These are phyloP conservation scores for Rhizophora apiculata DNA, from an alignment of 345 rosid species.

Conservation along the genomic window DNA sequence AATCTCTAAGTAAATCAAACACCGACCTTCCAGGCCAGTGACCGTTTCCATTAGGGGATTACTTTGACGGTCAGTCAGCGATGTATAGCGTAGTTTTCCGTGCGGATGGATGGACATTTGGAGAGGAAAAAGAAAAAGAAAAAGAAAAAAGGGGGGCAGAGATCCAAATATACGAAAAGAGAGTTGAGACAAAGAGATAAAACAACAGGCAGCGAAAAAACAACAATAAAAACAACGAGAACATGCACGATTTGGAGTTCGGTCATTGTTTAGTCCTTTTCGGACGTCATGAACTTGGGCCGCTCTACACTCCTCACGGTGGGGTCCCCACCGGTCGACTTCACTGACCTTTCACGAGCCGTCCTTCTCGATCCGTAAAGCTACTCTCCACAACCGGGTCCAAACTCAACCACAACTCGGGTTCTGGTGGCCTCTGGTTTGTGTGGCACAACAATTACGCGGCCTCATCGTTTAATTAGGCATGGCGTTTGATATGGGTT, in stretches of 20 bases:
- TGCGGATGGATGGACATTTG: slow-evolving; percentile 10
- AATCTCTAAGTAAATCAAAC: no score
- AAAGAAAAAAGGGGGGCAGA: not conserved
- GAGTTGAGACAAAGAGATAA: slow-evolving; percentile 29
- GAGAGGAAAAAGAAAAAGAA: not conserved
- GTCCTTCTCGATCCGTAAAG: not conserved
- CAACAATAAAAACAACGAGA: slow-evolving; percentile 36
- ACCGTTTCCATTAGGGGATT: not conserved
- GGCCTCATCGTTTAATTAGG: not conserved
- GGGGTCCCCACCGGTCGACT: slow-evolving; percentile 5
- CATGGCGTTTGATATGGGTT: not conserved
- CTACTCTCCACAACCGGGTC: not conserved
- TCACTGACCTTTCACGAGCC: slow-evolving; percentile 32
- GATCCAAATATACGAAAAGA: slow-evolving; percentile 13
- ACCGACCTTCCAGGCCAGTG: not conserved
- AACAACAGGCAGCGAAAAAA: slow-evolving; percentile 17
- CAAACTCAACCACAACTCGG: not conserved
- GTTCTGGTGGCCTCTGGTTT: not conserved
- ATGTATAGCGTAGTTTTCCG: slow-evolving; percentile 21
- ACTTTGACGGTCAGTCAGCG: slow-evolving; percentile 32
- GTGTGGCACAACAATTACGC: not conserved
- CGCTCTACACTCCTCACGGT: slow-evolving; percentile 11
- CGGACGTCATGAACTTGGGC: slow-evolving; percentile 21
- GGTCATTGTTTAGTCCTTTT: slow-evolving; percentile 42
- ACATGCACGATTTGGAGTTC: slow-evolving; percentile 47